Conservation (phyloP, 306 rosid genomes). For the Potentilla sterilis region DNA sequence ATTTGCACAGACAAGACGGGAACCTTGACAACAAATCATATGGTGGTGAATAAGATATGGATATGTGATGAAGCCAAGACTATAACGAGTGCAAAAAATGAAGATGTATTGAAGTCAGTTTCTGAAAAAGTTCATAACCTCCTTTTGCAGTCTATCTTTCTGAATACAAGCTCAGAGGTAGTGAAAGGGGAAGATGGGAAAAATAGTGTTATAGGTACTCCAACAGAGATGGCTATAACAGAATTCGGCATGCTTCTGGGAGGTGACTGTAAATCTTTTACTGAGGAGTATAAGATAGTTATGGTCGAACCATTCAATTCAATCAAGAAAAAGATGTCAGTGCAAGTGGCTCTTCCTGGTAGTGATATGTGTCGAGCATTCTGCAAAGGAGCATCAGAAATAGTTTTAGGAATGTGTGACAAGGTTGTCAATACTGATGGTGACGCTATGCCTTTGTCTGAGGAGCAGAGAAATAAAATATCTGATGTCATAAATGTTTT, state of each 20-base stretch:
- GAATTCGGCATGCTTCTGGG: conserved; percentile 70
- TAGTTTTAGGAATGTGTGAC: conserved; percentile 57
- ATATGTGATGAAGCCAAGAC: conserved; percentile 47
- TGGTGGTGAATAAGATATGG: conserved; percentile 80
- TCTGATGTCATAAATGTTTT: conserved; percentile 53
- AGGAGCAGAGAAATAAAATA: conserved; percentile 44
- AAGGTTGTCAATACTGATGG: conserved; percentile 56
- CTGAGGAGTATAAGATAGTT: conserved; percentile 46
- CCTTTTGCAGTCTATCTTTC: conserved; percentile 74
- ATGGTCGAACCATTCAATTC: conserved; percentile 86
- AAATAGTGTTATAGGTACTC: conserved; percentile 59
- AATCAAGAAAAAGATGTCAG: conserved; percentile 64
- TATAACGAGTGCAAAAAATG: conserved; percentile 13
- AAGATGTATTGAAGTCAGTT: conserved; percentile 35
- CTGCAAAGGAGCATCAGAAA: conserved; percentile 91
- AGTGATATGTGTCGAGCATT: conserved; percentile 47
- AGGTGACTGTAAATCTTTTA: conserved; percentile 44
- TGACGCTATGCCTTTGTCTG: conserved; percentile 46
- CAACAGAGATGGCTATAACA: conserved; percentile 72
- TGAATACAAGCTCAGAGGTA: conserved; percentile 68
- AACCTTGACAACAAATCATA: conserved; percentile 87
- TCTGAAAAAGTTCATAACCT: conserved; percentile 41
- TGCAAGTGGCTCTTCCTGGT: conserved; percentile 59
- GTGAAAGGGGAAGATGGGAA: conserved; percentile 58
- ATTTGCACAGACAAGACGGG: conserved; percentile 95